Conservation (phyloP, 805 yeast genomes). For the Starmerella sp. region DNA sequence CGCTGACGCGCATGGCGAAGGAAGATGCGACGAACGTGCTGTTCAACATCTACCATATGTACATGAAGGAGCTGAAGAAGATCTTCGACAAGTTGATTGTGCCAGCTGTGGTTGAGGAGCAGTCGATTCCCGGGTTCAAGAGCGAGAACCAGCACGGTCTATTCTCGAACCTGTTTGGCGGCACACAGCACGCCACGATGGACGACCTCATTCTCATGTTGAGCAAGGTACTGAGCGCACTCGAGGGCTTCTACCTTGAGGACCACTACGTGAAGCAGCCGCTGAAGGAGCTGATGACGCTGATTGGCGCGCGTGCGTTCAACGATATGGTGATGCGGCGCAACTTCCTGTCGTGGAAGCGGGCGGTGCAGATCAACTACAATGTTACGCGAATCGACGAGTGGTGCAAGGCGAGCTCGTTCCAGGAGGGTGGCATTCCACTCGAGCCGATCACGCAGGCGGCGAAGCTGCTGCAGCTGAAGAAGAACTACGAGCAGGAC, state of each 20-base stretch:
- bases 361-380: constrained; percentile 92
- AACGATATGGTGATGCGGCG: constrained; percentile 92
- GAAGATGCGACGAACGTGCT: constrained; percentile 90
- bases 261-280: constrained; percentile 74
- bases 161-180: constrained; percentile 42
- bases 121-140: constrained; percentile 90
- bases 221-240: constrained; percentile 83
- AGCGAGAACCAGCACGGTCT: constrained; percentile 72
- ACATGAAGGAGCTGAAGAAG: constrained; percentile 93
- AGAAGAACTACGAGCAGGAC: constrained; percentile 81
- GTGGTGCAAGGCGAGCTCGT: constrained; percentile 93
- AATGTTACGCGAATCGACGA: constrained; percentile 94
- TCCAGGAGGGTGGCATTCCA: constrained; percentile 75
- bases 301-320: constrained; percentile 87
- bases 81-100: constrained; percentile 82
- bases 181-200: constrained; percentile 59
- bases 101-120: constrained; percentile 90
- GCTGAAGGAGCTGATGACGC: constrained; percentile 66
- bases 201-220: constrained; percentile 84
- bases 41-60: constrained; percentile 87
- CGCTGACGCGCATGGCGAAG: constrained; percentile 78
- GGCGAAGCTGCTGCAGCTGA: constrained; percentile 81
- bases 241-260: constrained; percentile 84
- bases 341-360: constrained; percentile 90
- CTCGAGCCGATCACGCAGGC: constrained; percentile 84